These are phyloP conservation scores for Cerioporus squamosus DNA, from an alignment of 1,284 basidiomycete genomes.

Conservation along the genomic window DNA sequence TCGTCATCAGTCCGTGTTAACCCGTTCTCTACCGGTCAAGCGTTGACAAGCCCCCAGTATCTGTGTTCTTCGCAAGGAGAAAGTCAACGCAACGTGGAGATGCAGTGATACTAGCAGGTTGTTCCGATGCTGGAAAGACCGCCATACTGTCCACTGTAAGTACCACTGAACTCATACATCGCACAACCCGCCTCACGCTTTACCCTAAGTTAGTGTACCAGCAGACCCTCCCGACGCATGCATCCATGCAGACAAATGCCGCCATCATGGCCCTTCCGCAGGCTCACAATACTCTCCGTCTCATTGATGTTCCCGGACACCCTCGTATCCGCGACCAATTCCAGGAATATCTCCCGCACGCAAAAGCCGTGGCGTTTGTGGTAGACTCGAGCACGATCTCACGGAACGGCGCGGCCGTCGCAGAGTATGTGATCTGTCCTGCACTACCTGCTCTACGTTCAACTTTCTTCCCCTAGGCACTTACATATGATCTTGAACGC, in stretches of 20 bases:
- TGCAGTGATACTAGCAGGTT: conserved; percentile 66
- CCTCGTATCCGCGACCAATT: conserved; percentile 76
- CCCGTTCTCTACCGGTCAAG: not conserved
- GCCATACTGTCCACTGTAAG: conserved; percentile 61
- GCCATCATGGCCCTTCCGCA: conserved; percentile 48
- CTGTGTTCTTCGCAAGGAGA: conserved; percentile 45
- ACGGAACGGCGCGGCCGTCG: conserved; percentile 69
- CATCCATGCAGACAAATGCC: conserved; percentile 74
- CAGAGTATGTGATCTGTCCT: conserved; percentile 62
- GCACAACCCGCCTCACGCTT: too few species aligned
- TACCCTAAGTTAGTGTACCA: conserved; percentile 62
- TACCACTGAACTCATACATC: conserved; percentile 1
- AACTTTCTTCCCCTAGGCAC: conserved; percentile 50
- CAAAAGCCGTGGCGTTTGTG: conserved; percentile 72
- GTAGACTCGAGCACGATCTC: conserved; percentile 78
- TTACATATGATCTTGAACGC: conserved; percentile 71
- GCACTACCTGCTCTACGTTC: not conserved
- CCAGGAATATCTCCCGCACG: conserved; percentile 59
- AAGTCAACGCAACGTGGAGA: conserved; percentile 55
- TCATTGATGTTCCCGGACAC: conserved; percentile 80
- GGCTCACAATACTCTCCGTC: conserved; percentile 45
- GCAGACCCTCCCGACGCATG: conserved; percentile 66
- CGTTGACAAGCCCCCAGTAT: conserved; percentile 26
- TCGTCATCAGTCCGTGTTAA: conserved; percentile 30
- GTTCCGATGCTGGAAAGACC: conserved; percentile 78